Base-by-base conservation (phyloP, 495 filamentous ascomycete species). In the Thozetella sp. region DNA sequence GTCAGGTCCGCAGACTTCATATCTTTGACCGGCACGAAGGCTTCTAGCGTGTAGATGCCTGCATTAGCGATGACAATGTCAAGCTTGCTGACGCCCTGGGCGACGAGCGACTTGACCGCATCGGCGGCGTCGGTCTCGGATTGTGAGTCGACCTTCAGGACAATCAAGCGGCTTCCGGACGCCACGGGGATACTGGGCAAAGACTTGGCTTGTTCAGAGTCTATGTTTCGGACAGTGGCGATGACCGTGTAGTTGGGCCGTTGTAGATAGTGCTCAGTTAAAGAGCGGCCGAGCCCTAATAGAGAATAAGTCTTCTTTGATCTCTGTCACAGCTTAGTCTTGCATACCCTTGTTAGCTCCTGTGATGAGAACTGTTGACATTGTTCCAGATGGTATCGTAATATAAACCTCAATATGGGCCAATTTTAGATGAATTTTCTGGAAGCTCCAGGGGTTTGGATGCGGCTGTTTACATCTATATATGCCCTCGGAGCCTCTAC, bases 61-160 rank as follows among this genome's bases (percentile, higher is more conserved):
- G 80, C 77, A 57, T 83, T 83, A 40, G 81, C 75, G 34, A 85
- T 76, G 2, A 85, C 66, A 30, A 79, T 65, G 59, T 84, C 78
- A 25, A 85, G 51, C 43, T 73, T 57, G 23, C 63, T 63, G 64
- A 85, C 74, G 1, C 69, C 71, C 17, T 71, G 60, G 22, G 60
- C 30, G 17, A 60, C 51, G 0, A 75, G 54, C 13, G 52, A 54
- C 26, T 72, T 34, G 1, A 75, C 63, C 43, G 66, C 66, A 17
- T 55, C 48, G 1, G 63, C 50, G 1, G 73, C 53, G 54, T 79
- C 76, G 12, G 67, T 74, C 2, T 55, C 25, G 1, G 64, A 73
- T 22, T 67, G 66, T 19, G 53, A 66, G 48, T 83, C 78, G 52
- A 83, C 71, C 25, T 74, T 74, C 24, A 80, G 64, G 6, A 81